Evolutionary conservation across 2,329 filamentous ascomycete species (phyloP), one percentile per base, ranked within the genome.

Genomic region (Hypocreales sp.): DNA sequence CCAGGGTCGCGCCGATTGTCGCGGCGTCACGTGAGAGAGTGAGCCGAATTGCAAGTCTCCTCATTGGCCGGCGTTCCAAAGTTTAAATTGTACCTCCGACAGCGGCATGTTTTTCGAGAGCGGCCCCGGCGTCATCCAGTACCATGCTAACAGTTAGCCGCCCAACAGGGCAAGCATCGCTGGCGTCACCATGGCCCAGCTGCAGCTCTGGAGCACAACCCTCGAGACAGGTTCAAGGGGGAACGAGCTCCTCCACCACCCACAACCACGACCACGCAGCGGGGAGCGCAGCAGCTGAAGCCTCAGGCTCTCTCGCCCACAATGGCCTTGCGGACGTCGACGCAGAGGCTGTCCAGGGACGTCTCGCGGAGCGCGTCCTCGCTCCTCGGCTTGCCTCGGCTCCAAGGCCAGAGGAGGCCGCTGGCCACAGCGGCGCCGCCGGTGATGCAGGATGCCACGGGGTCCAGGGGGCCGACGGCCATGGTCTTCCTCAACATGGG

Each of bases 401-500:
- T 48, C 17, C 37, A 41, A 23, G 38, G 39, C 25, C 44, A 53
- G 28, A 42, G 33, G 30, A 42, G 53, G 34, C 35, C 43, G 18
- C 37, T 58, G 26, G 52, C 54, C 28, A 56, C 53, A 21, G 41
- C 49, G 13, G 72, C 71, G 5, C 79, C 80, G 8, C 80, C 82
- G 7, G 82, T 90, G 14, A 86, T 80, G 0, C 82, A 92, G 50
- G 67, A 83, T 64, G 63, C 68, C 6, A 69, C 69, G 1, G 70
- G 67, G 9, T 67, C 65, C 22, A 64, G 81, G 46, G 87, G 87
- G 0, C 84, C 86, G 7, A 98, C 90, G 5, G 90, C 90, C 23
- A 95, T 98, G 73, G 90, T 98, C 10, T 94, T 98, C 47, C 72
- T 98, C 58, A 98, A 98, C 56, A 98, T 98, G 90, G 90, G 90